Evolutionary conservation across 768 basidiomycete genomes (phyloP).

Genomic region (Podaxis rugospora): DNA sequence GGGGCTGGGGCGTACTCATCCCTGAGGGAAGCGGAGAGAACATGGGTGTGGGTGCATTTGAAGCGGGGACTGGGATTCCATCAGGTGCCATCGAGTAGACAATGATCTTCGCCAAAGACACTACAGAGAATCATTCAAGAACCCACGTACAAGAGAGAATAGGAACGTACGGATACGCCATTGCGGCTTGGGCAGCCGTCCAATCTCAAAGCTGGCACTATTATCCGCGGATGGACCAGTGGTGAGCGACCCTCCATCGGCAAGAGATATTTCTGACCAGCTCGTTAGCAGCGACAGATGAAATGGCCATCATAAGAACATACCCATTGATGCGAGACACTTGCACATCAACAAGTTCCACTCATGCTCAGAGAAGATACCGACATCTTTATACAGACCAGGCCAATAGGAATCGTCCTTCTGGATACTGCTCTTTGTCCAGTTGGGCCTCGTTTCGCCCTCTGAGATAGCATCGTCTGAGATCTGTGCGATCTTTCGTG

Average conservation of each 20-base stretch:
- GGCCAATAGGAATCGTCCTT: constrained; percentile 36
- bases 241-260: constrained; percentile 68
- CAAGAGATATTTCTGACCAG: constrained; percentile 60
- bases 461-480: constrained; percentile 67
- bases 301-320: constrained; percentile 19
- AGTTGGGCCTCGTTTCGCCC: constrained; percentile 55
- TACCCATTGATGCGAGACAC: constrained; percentile 80
- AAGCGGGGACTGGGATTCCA: constrained; percentile 48
- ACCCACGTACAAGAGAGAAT: constrained; percentile 6
- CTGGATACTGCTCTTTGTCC: constrained; percentile 40
- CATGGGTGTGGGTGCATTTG: constrained; percentile 66
- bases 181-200: constrained; percentile 62
- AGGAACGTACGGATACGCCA: constrained; percentile 65
- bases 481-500: constrained; percentile 56
- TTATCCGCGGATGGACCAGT: constrained; percentile 75
- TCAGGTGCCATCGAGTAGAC: constrained; percentile 85
- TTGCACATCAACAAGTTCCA: constrained; percentile 89
- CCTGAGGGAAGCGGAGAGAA: constrained; percentile 69
- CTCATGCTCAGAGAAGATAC: constrained; percentile 81
- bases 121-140: constrained; percentile 29
- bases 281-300: constrained; percentile 1
- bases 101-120: constrained; percentile 78
- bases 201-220: constrained; percentile 69
- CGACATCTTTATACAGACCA: constrained; percentile 82
- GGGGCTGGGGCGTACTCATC: constrained; percentile 51